Evolutionary conservation across 176 grass and related monocot species (phyloP).

Genomic region (Aegilops umbellulata): DNA sequence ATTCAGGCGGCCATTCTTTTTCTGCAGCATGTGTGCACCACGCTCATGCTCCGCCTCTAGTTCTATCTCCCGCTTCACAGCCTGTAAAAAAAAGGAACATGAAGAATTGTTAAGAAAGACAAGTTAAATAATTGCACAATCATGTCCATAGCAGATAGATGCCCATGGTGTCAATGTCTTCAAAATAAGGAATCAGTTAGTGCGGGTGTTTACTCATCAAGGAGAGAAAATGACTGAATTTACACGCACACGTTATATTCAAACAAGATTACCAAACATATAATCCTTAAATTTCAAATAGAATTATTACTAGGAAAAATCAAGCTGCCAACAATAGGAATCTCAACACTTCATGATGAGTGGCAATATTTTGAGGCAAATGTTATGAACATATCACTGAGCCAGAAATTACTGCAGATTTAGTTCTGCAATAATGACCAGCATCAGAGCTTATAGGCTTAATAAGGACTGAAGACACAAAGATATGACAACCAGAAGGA

Average conservation of each 20-base stretch:
- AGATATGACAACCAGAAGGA: not conserved
- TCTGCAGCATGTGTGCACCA: constrained; percentile 41
- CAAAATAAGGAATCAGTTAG: not conserved
- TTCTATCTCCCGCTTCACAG: constrained; percentile 63
- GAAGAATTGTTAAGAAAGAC: constrained; percentile 10
- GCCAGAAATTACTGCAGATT: not conserved
- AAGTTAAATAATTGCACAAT: not conserved
- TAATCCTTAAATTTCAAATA: not conserved
- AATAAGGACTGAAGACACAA: constrained; percentile 4
- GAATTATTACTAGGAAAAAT: not conserved
- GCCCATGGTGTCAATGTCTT: not conserved
- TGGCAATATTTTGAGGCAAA: not conserved
- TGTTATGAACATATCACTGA: not conserved
- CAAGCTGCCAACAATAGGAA: not conserved
- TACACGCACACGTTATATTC: not conserved
- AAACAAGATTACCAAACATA: not conserved
- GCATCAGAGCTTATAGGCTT: not conserved
- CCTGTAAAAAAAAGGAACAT: constrained; percentile 48
- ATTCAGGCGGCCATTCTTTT: constrained; percentile 48
- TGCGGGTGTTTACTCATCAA: not conserved
- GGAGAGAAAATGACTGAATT: not conserved
- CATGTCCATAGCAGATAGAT: not conserved
- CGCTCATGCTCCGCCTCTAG: constrained; percentile 62
- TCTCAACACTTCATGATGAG: not conserved
- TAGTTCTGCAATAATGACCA: constrained; percentile 1